A percentile compares a stretch with the other conserved stretches of the same genome.
phyloP scores from a whole-genome alignment of 108 stramenopile genomes.

The Aurantiochytrium sp. region DNA sequence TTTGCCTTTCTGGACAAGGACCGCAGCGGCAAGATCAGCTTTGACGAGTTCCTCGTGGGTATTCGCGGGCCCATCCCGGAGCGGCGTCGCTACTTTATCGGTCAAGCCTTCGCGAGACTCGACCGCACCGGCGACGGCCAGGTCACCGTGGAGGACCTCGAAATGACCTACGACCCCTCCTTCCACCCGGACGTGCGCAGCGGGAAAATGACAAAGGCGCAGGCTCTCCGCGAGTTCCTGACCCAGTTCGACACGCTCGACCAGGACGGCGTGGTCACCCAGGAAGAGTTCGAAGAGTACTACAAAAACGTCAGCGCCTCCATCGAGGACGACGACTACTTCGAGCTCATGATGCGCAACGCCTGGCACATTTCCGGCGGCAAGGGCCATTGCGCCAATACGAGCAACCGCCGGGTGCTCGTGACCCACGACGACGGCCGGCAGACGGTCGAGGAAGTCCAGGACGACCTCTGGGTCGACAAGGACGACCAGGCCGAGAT shows the following conservation, averaged over 20 bases:
- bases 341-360: slow-evolving; percentile 50
- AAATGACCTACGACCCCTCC: slow-evolving; percentile 35
- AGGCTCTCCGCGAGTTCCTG: slow-evolving; percentile 47
- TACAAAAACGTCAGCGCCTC: slow-evolving; percentile 49
- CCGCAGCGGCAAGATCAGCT: slow-evolving; percentile 42
- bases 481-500: slow-evolving; percentile 18
- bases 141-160: slow-evolving; percentile 45
- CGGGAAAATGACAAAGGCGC: slow-evolving; percentile 6
- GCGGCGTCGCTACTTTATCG: slow-evolving; percentile 28
- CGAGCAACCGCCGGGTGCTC: slow-evolving; percentile 38
- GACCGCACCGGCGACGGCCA: slow-evolving; percentile 42
- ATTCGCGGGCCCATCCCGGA: slow-evolving; percentile 44
- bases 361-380: slow-evolving; percentile 47
- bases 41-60: slow-evolving; percentile 48
- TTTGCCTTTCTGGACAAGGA: slow-evolving; percentile 45
- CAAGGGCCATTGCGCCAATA: slow-evolving; percentile 33
- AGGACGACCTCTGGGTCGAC: slow-evolving; percentile 42
- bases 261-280: slow-evolving; percentile 41
- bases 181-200: slow-evolving; percentile 42
- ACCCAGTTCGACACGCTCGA: slow-evolving; percentile 41
- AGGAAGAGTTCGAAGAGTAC: slow-evolving; percentile 50
- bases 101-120: slow-evolving; percentile 35
- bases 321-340: slow-evolving; percentile 53
- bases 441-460: slow-evolving; percentile 40
- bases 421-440: slow-evolving; percentile 43